Percentiles rank a stretch among this genome's conserved stretches.
Conservation (phyloP, 345 rosid genomes). For the Salix brachista region DNA sequence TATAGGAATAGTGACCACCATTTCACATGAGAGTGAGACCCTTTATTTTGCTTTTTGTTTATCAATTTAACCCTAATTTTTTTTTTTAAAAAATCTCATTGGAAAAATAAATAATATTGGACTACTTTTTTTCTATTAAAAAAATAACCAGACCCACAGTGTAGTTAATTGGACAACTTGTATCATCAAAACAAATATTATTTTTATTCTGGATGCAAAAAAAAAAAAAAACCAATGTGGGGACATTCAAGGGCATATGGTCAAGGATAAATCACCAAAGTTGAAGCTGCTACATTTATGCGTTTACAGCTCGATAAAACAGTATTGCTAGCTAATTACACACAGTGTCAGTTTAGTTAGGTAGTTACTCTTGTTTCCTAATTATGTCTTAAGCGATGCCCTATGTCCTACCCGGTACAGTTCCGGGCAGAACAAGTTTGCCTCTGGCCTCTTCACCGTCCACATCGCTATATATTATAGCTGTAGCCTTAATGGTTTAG, state of each 20-base stretch:
- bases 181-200: too few species aligned
- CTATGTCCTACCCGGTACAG: background rate
- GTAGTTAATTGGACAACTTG: too few species aligned
- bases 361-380: background rate
- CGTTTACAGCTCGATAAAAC: slow-evolving; percentile 21
- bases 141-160: too few species aligned
- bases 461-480: background rate
- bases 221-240: background rate
- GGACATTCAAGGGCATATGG: background rate
- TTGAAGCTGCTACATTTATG: background rate
- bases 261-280: background rate
- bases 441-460: background rate
- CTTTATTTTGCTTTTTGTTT: background rate
- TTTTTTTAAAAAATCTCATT: too few species aligned
- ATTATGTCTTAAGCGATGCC: background rate
- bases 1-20: slow-evolving; percentile 21
- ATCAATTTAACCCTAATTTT: too few species aligned
- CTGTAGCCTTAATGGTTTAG: background rate
- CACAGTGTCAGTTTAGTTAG: slow-evolving; percentile 2
- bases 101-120: too few species aligned
- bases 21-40: too few species aligned
- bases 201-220: too few species aligned
- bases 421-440: slow-evolving; percentile 17
- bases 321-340: background rate
- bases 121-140: too few species aligned